Evolutionary conservation across 23 red algal species (phyloP), one percentile per base, ranked within the genome.

Genomic region (Gracilaria domingensis): DNA sequence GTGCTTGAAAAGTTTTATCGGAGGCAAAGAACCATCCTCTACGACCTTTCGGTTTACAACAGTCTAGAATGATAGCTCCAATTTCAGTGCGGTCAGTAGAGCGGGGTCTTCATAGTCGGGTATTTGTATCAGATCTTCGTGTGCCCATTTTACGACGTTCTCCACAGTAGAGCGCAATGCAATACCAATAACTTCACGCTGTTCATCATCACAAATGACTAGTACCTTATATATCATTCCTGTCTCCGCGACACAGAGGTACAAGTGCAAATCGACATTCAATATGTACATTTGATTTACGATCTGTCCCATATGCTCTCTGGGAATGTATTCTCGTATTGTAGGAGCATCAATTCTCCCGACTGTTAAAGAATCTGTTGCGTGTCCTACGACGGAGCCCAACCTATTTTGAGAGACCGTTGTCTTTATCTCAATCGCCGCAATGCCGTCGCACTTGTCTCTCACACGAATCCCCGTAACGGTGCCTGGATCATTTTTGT

Each of bases 371-470:
- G 75, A 66, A 4, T 45, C 2, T 23, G 76, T 36, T 8, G 16
- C 30, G 1, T 11, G 28, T 25, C 74, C 70, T 39, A 70, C 60
- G 18, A 50, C 71, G 9, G 45, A 67, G 12, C 71, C 53, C 44
- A 89, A 49, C 39, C 32, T 44, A 20, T 42, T 77, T 28, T 38
- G 9, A 8, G 69, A 21, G 11, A 65, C 55, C 8, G 51, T 77
- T 23, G 70, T 89, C 72, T 89, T 89, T 20, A 79, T 89, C 45
- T 89, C 47, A 20, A 79, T 34, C 26, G 37, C 30, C 14, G 85
- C 18, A 6, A 29, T 2, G 29, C 59, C 59, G 13, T 9, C 2
- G 4, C 9, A 4, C 24, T 26, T 18, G 7, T 12, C 59, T 30
- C 29, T 29, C 7, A 29, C 0, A 9, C 12, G 2, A 30, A 29